Evolutionary conservation across 768 basidiomycete genomes (phyloP), one percentile per base, ranked within the genome.

Genomic region (Sistotremastrum niveocremeum): DNA sequence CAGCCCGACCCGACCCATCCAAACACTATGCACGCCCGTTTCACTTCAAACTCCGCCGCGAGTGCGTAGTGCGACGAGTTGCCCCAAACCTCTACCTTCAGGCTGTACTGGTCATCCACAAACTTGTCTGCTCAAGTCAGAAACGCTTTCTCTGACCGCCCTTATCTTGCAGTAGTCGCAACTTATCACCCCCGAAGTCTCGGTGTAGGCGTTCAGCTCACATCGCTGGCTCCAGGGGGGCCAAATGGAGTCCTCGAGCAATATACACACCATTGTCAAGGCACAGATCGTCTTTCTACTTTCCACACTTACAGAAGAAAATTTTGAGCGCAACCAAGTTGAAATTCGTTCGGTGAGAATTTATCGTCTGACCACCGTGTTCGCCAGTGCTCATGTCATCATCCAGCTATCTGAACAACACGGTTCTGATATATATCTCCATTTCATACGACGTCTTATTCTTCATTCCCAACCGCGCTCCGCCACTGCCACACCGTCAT

Each of bases 221-320:
- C 20, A 20, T 20, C 20, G 20, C 20, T 20, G 20, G 20, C 20
- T 20, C 20, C 20, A 20, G 20, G 20, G 42, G 30, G 34, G 42
- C 34, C 42, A 44, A 35, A 20, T 20, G 20, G 20, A 20, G 20
- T 20, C 20, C 60, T 79, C 81, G 62, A 86, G 85, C 64, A 48
- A 48, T 32, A 86, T 89, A 60, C 80, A 87, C 65, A 88, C 84
- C 61, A 89, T 89, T 64, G 87, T 90, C 68, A 87, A 86, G 66
- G 85, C 93, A 49, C 93, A 99, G 72, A 93, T 99, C 60, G 91
- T 94, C 54, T 98, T 99, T 67, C 74, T 97, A 48, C 76, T 99
- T 53, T 90, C 88, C 31, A 97, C 90, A 30, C 77, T 98, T 51
- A 90, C 88, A 49, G 94, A 98, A 67, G 94, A 98, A 57, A 91